Evolutionary conservation across 192 early-diverging fungal species (phyloP), one percentile per base, ranked within the genome.

Genomic region (Spinellus fusiger): DNA sequence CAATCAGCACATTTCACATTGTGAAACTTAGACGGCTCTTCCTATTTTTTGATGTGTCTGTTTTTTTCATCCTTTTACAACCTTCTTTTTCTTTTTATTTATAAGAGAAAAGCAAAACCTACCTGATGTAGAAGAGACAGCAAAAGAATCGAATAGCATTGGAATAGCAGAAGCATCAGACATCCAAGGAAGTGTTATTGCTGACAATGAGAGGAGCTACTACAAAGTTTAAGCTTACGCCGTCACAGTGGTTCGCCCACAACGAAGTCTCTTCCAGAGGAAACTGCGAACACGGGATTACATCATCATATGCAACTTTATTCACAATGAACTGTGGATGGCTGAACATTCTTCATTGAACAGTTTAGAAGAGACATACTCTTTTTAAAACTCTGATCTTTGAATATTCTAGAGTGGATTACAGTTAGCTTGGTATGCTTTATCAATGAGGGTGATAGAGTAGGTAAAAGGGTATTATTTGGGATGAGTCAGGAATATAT

Each of bases 161-260:
- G 18, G 40, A 44, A 44, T 44, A 10, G 10, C 18, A 18, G 18
- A 44, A 6, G 10, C 56, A 71, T 71, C 69, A 71, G 69, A 71
- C 69, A 71, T 71, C 69, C 69, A 71, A 71, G 69, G 69, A 71
- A 71, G 69, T 64, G 62, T 71, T 55, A 46, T 66, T 46, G 56
- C 64, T 56, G 58, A 53, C 64, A 66, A 31, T 47, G 58, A 59
- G 64, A 66, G 57, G 64, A 51, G 49, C 20, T 53, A 58, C 49
- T 52, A 18, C 32, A 47, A 38, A 44, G 40, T 44, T 18, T n/a
- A 44, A 2, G 18, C 15, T 5, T 2, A n/a, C 18, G 40, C 18
- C 40, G 13, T 18, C 18, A 44, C 40, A n/a, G 18, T 44, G 13
- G 13, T 44, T 44, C 40, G 20, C 16, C 50, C 68, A 64, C 61